A percentile compares a stretch with the other conserved stretches of the same genome.
Conservation (phyloP, 208 protist species). For the Borovskyia barvae region DNA sequence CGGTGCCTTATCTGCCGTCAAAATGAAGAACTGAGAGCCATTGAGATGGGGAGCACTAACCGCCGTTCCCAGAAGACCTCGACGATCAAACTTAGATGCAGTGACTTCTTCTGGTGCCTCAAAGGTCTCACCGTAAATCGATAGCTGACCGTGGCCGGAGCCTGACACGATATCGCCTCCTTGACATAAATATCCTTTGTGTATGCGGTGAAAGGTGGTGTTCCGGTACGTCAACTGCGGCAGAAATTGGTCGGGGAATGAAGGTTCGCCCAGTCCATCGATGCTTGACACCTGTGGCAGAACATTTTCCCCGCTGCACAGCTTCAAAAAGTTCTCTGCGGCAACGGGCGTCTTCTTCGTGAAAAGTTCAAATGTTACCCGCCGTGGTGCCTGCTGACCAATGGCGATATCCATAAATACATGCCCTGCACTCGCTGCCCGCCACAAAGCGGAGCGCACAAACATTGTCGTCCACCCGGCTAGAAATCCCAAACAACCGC, state of each 20-base stretch:
- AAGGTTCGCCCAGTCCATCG: slow-evolving; percentile 57
- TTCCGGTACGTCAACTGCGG: slow-evolving; percentile 89
- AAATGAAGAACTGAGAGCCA: slow-evolving; percentile 92
- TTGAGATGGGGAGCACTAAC: slow-evolving; percentile 97
- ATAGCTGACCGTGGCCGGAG: slow-evolving; percentile 94
- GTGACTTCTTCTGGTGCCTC: slow-evolving; percentile 95
- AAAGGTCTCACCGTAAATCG: slow-evolving; percentile 95
- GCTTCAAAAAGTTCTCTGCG: slow-evolving; percentile 83
- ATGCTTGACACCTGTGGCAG: slow-evolving; percentile 50
- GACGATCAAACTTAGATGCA: slow-evolving; percentile 70
- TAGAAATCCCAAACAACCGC: background rate
- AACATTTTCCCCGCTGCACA: slow-evolving; percentile 88
- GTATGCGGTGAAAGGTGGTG: slow-evolving; percentile 92
- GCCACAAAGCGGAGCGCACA: slow-evolving; percentile 10
- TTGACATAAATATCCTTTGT: slow-evolving; percentile 91
- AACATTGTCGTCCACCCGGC: slow-evolving; percentile 29
- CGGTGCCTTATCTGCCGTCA: slow-evolving; percentile 61
- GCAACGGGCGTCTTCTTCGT: slow-evolving; percentile 70
- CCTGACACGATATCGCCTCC: slow-evolving; percentile 82
- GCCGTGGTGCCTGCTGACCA: slow-evolving; percentile 37
- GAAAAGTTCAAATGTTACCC: slow-evolving; percentile 84
- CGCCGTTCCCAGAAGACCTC: slow-evolving; percentile 96
- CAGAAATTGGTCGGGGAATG: slow-evolving; percentile 77
- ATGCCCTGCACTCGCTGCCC: slow-evolving; percentile 30
- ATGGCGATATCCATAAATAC: slow-evolving; percentile 84